Conservation (phyloP, 495 filamentous ascomycete genomes). For the Penicillium desertorum region DNA sequence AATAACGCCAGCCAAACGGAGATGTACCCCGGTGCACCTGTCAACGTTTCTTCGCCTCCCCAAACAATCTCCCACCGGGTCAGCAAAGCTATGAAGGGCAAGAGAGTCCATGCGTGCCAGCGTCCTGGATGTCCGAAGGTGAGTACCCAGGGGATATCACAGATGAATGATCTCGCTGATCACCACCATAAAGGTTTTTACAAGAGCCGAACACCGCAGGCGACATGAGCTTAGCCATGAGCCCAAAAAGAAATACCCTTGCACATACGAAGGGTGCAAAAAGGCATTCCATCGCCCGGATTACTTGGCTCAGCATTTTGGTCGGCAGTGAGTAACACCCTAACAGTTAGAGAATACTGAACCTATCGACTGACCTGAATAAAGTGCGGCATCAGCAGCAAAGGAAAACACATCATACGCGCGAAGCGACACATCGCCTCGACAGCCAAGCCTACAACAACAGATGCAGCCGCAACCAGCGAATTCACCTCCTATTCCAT, state of each 20-base stretch:
- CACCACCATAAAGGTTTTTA: constrained; percentile 58
- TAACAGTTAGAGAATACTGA: neutral
- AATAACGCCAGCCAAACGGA: neutral
- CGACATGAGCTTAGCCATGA: constrained; percentile 23
- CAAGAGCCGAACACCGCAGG: constrained; percentile 70
- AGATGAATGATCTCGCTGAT: constrained; percentile 4
- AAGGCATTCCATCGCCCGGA: constrained; percentile 25
- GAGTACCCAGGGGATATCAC: constrained; percentile 13
- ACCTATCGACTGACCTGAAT: neutral
- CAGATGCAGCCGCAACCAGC: neutral
- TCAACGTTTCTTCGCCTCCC: neutral
- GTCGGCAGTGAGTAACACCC: constrained; percentile 15
- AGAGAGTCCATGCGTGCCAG: constrained; percentile 70
- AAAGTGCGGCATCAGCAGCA: neutral
- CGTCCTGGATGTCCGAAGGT: constrained; percentile 58
- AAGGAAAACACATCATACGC: neutral
- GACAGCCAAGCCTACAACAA: neutral
- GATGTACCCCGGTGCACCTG: neutral
- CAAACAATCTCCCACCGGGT: constrained; percentile 52
- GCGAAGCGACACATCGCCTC: neutral
- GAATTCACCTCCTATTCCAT: neutral
- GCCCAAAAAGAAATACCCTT: constrained; percentile 15
- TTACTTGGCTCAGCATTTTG: constrained; percentile 21
- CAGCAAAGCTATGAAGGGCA: constrained; percentile 75
- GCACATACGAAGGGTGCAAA: constrained; percentile 15